phyloP scores from a whole-genome alignment of 306 rosid genomes.

The Ormosia emarginata region DNA sequence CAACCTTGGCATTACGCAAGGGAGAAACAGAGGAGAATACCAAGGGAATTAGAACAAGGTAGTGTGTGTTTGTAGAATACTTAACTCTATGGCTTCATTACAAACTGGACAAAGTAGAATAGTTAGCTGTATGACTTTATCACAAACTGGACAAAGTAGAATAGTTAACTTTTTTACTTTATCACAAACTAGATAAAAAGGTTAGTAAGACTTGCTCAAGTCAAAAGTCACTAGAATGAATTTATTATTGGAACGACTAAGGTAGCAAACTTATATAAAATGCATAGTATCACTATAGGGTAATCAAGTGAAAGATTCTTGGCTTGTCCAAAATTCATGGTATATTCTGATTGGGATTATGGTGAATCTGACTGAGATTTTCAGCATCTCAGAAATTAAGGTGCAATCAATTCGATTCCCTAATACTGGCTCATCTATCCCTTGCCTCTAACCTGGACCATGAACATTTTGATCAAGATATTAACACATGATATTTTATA shows the following conservation, averaged over 20 bases:
- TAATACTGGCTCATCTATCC: neutral
- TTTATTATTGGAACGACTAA: neutral
- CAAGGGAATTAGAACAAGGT: slow-evolving; percentile 88
- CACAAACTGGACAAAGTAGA: neutral
- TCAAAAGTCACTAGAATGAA: slow-evolving; percentile 9
- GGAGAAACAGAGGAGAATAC: slow-evolving; percentile 76
- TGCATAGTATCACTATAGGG: neutral
- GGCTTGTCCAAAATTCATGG: neutral
- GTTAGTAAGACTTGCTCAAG: neutral
- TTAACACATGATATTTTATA: neutral
- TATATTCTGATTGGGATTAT: neutral
- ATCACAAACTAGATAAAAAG: neutral
- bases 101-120: neutral
- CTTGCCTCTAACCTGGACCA: neutral
- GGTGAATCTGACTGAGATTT: slow-evolving; percentile 12
- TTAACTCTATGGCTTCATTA: neutral
- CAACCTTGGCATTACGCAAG: slow-evolving; percentile 71
- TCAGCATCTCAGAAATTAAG: slow-evolving; percentile 17
- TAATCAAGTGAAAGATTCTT: neutral
- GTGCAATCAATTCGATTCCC: slow-evolving; percentile 9
- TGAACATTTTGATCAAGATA: neutral
- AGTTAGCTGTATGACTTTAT: neutral
- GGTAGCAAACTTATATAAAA: neutral
- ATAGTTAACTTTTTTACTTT: neutral
- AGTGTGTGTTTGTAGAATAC: neutral